Percentiles rank a stretch among this genome's conserved stretches.
These are phyloP conservation scores for Hyphodiscus sp. DNA, from an alignment of 2,329 filamentous ascomycete genomes.

Conservation along the genomic window DNA sequence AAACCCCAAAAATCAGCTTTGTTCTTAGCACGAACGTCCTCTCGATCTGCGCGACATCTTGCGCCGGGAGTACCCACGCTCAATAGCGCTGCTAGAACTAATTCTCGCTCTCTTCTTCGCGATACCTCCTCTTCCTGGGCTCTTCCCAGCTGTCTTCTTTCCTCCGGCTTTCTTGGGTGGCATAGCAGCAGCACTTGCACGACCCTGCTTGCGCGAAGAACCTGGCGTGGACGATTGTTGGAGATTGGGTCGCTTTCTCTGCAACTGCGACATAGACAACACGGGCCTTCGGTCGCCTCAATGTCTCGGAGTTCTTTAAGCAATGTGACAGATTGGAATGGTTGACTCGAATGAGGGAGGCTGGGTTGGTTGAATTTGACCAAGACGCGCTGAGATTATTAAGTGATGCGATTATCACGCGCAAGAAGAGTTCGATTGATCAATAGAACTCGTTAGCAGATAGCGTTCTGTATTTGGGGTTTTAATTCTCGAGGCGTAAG, in stretches of 20 bases:
- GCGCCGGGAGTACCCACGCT: constrained; percentile 2
- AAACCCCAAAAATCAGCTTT: not conserved
- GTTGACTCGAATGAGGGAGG: not conserved
- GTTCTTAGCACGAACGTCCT: not conserved
- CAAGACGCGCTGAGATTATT: not conserved
- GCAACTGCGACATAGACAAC: constrained; percentile 3
- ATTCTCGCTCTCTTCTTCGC: not conserved
- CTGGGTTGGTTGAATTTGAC: not conserved
- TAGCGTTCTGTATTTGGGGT: no score
- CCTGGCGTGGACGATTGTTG: not conserved
- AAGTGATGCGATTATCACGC: not conserved
- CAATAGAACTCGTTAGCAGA: no score
- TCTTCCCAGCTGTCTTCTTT: not conserved
- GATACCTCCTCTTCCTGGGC: not conserved
- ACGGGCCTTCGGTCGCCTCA: not conserved
- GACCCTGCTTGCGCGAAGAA: not conserved
- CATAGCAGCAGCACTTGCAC: not conserved
- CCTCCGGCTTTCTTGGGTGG: not conserved
- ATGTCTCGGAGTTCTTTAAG: not conserved
- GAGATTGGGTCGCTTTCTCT: constrained; percentile 1
- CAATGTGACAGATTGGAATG: not conserved
- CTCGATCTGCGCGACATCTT: not conserved
- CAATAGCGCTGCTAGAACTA: constrained; percentile 1
- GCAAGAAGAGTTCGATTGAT: not conserved
- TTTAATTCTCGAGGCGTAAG: no score